These are phyloP conservation scores for Spiraea crenata DNA, from an alignment of 331 rosid genomes.

Conservation along the genomic window DNA sequence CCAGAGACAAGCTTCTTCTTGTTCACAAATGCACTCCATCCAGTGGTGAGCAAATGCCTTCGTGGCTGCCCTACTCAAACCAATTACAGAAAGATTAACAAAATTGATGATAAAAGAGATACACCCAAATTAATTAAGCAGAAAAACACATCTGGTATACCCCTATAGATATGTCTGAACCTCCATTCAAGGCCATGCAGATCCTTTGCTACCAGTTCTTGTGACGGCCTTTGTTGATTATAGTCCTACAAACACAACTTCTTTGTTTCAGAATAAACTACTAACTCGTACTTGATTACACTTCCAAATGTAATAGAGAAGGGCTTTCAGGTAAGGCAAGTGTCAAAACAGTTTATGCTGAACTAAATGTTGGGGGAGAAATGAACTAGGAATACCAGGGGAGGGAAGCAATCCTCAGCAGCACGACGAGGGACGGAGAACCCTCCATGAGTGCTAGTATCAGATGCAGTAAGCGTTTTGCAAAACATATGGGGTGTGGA, in stretches of 20 bases:
- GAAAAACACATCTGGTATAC: conserved; percentile 28
- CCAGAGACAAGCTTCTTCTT: conserved; percentile 98
- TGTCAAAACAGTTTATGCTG: background rate
- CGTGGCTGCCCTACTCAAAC: conserved; percentile 86
- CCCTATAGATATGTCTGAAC: conserved; percentile 93
- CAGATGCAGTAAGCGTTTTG: conserved; percentile 98
- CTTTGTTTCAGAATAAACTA: background rate
- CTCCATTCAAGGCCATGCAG: conserved; percentile 89
- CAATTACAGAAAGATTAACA: background rate
- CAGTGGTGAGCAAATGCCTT: conserved; percentile 97
- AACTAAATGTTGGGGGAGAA: background rate
- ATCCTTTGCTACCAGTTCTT: conserved; percentile 97
- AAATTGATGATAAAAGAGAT: background rate
- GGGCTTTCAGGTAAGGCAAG: background rate
- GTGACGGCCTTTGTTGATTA: conserved; percentile 90
- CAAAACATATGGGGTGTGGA: conserved; percentile 98
- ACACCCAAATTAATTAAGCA: background rate
- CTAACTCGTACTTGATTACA: background rate
- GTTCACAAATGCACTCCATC: conserved; percentile 99
- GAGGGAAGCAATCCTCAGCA: conserved; percentile 98
- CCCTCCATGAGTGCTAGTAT: conserved; percentile 99
- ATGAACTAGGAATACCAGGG: conserved; percentile 58
- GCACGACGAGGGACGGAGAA: conserved; percentile 99
- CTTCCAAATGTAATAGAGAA: background rate
- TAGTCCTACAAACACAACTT: conserved; percentile 59